Conservation (phyloP, 202 grass and related monocot species). For the Dendrocalamus latiflorus region DNA sequence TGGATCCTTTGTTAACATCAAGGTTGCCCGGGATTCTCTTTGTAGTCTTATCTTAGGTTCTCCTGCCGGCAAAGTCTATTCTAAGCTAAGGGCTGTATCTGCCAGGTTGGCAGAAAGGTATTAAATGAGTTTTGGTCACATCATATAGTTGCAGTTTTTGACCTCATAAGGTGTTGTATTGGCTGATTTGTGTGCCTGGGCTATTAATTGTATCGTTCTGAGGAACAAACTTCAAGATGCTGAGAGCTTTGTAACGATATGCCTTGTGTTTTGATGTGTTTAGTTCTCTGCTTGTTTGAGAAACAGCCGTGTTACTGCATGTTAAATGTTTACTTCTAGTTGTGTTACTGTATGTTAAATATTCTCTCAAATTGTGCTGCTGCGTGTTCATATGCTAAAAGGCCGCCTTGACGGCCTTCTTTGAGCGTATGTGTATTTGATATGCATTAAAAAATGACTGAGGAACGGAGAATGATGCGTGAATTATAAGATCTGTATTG, state of each 20-base stretch:
- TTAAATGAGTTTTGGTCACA: constrained; percentile 8
- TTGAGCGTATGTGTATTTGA: background rate
- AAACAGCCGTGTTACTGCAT: background rate
- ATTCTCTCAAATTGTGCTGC: background rate
- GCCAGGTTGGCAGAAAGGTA: constrained; percentile 69
- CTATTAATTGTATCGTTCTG: background rate
- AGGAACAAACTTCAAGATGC: background rate
- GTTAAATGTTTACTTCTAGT: background rate
- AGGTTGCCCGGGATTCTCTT: constrained; percentile 79
- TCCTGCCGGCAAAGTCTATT: constrained; percentile 89
- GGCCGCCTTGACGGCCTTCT: background rate
- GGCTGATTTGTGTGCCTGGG: constrained; percentile 8
- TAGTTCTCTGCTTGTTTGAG: background rate
- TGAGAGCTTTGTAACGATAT: background rate
- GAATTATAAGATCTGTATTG: background rate
- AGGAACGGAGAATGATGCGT: background rate
- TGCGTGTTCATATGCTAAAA: background rate
- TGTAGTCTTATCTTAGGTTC: constrained; percentile 85
- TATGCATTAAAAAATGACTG: background rate
- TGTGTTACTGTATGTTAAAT: background rate
- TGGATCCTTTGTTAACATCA: constrained; percentile 93
- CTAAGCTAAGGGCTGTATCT: constrained; percentile 76
- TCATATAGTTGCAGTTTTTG: constrained; percentile 25
- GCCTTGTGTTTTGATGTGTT: background rate
- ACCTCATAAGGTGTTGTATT: background rate